A percentile compares a stretch with the other conserved stretches of the same genome.
Conservation (phyloP, 805 yeast genomes). For the Yarrowia osloensis region DNA sequence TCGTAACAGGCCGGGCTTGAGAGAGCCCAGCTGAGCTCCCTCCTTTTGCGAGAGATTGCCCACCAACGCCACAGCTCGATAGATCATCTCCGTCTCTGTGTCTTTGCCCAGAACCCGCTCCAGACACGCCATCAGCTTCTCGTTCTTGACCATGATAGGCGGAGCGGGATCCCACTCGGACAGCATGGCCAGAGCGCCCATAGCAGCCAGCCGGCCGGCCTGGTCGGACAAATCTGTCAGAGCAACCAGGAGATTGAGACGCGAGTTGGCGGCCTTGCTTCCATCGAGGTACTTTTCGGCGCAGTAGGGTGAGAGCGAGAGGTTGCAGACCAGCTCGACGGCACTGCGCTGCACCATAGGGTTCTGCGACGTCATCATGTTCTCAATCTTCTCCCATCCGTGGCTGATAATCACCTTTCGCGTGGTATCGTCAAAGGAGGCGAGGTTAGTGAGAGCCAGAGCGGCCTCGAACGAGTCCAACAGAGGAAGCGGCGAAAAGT, state of each 20-base stretch:
- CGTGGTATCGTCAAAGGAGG: conserved; percentile 50
- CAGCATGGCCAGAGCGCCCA: conserved; percentile 46
- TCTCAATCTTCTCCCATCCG: conserved; percentile 52
- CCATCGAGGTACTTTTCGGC: conserved; percentile 45
- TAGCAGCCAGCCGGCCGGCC: conserved; percentile 43
- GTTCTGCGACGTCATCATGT: conserved; percentile 50
- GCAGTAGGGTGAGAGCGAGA: conserved; percentile 47
- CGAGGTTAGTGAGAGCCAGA: conserved; percentile 67
- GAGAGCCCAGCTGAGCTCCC: background rate
- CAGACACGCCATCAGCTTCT: conserved; percentile 37
- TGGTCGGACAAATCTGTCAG: conserved; percentile 43
- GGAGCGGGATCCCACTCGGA: conserved; percentile 44
- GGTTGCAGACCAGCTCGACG: conserved; percentile 64
- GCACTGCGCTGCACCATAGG: conserved; percentile 57
- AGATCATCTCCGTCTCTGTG: conserved; percentile 38
- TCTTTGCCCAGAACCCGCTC: conserved; percentile 35
- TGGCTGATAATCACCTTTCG: conserved; percentile 46
- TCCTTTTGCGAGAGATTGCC: conserved; percentile 33
- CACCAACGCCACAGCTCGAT: conserved; percentile 40
- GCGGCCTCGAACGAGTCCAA: conserved; percentile 56
- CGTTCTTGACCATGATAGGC: conserved; percentile 38
- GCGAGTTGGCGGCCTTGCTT: conserved; percentile 36
- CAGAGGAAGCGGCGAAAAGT: conserved; percentile 37
- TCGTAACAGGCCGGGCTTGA: background rate
- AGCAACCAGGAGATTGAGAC: conserved; percentile 41